These are phyloP conservation scores for Schwanniomyces etchellsii DNA, from an alignment of 1,139 yeast genomes.

Conservation along the genomic window DNA sequence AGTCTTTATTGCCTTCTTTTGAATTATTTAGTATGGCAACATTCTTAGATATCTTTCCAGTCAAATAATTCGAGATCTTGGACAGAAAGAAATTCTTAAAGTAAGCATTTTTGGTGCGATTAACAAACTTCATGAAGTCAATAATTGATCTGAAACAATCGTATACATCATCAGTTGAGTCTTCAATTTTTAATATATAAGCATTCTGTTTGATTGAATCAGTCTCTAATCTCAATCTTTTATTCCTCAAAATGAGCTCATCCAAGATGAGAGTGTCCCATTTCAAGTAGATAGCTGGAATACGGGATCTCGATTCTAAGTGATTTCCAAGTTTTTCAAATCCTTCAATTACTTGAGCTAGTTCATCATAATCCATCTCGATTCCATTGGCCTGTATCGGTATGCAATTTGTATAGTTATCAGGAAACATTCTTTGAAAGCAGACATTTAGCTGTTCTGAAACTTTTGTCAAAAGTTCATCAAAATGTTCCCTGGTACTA, in stretches of 20 bases:
- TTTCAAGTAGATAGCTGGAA: slow-evolving; percentile 7
- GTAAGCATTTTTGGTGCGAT: slow-evolving; percentile 16
- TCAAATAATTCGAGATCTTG: slow-evolving; percentile 25
- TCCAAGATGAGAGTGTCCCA: slow-evolving; percentile 14
- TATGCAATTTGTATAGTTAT: slow-evolving; percentile 13
- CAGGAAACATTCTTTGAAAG: slow-evolving; percentile 17
- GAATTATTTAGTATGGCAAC: slow-evolving; percentile 16
- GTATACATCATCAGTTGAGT: slow-evolving; percentile 2
- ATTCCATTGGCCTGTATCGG: slow-evolving; percentile 8
- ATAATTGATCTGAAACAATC: slow-evolving; percentile 18
- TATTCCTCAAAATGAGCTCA: slow-evolving; percentile 11
- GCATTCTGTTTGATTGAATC: slow-evolving; percentile 7
- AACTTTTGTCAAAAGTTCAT: slow-evolving; percentile 7
- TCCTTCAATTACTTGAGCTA: not conserved
- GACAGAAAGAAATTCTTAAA: slow-evolving; percentile 24
- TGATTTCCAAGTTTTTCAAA: slow-evolving; percentile 8
- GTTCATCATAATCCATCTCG: slow-evolving; percentile 8
- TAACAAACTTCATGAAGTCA: slow-evolving; percentile 26
- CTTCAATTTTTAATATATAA: slow-evolving; percentile 4
- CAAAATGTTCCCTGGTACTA: slow-evolving; percentile 6
- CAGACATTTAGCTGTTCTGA: slow-evolving; percentile 5
- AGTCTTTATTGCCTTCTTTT: slow-evolving; percentile 12
- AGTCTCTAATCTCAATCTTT: slow-evolving; percentile 9
- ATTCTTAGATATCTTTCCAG: slow-evolving; percentile 24
- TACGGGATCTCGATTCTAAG: slow-evolving; percentile 6